These are phyloP conservation scores for Pestalotiopsis sp. DNA, from an alignment of 2,329 filamentous ascomycete genomes.

Conservation along the genomic window DNA sequence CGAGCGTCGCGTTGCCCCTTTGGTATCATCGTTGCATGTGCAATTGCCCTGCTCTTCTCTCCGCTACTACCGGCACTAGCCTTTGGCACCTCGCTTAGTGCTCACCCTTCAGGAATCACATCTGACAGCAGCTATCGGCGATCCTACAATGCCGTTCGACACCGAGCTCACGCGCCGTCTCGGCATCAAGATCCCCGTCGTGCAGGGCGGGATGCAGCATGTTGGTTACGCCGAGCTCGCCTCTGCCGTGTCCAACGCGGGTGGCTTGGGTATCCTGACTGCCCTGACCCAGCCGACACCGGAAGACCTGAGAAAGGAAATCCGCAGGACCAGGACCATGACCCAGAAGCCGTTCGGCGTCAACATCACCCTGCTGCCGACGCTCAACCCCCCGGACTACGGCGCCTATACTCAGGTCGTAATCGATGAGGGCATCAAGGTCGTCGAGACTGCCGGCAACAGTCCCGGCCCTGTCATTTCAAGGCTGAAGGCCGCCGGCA, in stretches of 20 bases:
- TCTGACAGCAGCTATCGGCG: background rate
- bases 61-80: background rate
- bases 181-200: slow-evolving; percentile 69
- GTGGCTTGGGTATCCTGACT: slow-evolving; percentile 80
- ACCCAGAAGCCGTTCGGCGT: slow-evolving; percentile 84
- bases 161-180: slow-evolving; percentile 61
- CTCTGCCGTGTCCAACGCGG: slow-evolving; percentile 78
- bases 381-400: slow-evolving; percentile 90
- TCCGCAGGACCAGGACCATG: slow-evolving; percentile 80
- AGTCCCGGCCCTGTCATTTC: slow-evolving; percentile 85
- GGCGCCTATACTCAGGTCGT: slow-evolving; percentile 87
- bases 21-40: background rate
- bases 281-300: slow-evolving; percentile 92
- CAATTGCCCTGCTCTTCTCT: background rate
- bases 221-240: slow-evolving; percentile 81
- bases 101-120: background rate
- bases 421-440: slow-evolving; percentile 87
- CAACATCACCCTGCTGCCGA: slow-evolving; percentile 91
- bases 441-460: slow-evolving; percentile 94
- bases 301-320: slow-evolving; percentile 90
- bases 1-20: background rate
- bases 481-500: slow-evolving; percentile 79
- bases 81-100: background rate
- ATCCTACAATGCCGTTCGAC: slow-evolving; percentile 54
- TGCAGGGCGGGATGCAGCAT: slow-evolving; percentile 89